A percentile compares a stretch with the other conserved stretches of the same genome.
Conservation (phyloP, 1,284 basidiomycete species). For the Ustilago trichophora region DNA sequence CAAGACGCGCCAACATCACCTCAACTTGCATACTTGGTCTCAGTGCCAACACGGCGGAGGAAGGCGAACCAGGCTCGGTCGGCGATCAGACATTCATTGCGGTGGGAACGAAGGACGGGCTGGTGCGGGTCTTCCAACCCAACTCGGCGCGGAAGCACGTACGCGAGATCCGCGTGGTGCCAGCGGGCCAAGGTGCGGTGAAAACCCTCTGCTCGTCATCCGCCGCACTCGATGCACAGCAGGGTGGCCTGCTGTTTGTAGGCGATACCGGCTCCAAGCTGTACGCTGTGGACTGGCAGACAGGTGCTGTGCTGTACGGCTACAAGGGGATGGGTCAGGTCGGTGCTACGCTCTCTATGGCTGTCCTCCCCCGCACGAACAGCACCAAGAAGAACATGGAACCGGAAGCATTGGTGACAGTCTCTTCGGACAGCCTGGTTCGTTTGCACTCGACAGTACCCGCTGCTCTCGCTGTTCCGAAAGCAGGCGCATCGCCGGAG, state of each 20-base stretch:
- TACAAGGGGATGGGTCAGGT: constrained; percentile 39
- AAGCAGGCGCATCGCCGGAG: constrained; percentile 17
- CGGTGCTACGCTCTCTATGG: constrained; percentile 23
- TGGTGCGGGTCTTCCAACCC: constrained; percentile 46
- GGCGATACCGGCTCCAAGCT: constrained; percentile 49
- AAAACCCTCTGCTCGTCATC: constrained; percentile 36
- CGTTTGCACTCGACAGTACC: constrained; percentile 22
- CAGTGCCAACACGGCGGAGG: background rate
- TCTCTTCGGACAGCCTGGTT: constrained; percentile 35
- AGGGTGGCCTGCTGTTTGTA: constrained; percentile 41
- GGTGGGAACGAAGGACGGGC: constrained; percentile 48
- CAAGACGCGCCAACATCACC: constrained; percentile 49
- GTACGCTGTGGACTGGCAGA: constrained; percentile 47
- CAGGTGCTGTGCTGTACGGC: constrained; percentile 35
- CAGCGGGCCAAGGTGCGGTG: constrained; percentile 31
- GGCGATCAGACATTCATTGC: constrained; percentile 17
- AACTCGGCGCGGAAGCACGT: constrained; percentile 21
- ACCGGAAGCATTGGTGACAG: constrained; percentile 20
- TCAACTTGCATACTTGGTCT: constrained; percentile 44
- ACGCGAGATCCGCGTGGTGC: constrained; percentile 31
- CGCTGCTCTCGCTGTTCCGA: constrained; percentile 11
- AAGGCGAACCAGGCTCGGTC: background rate
- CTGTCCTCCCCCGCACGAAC: constrained; percentile 11
- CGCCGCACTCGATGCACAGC: constrained; percentile 6
- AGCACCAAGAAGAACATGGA: background rate